Conservation (phyloP, 1,139 yeast genomes). For the Geotrichum reessii region DNA sequence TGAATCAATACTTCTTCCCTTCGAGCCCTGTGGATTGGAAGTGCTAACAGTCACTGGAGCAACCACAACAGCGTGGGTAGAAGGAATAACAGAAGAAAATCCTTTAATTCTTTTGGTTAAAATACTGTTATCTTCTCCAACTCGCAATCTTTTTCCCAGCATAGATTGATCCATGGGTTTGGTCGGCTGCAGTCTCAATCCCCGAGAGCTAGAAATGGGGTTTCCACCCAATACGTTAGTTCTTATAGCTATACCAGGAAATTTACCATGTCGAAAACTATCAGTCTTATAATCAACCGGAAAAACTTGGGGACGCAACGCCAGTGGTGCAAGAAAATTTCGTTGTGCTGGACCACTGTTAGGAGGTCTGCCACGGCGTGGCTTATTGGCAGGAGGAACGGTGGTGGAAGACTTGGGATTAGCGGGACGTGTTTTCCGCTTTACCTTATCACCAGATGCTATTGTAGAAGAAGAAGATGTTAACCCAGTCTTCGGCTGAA, state of each 20-base stretch:
- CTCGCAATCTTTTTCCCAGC: background rate
- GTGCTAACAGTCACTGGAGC: background rate
- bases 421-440: background rate
- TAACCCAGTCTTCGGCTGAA: background rate
- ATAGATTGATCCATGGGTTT: background rate
- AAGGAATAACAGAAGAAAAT: background rate
- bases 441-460: background rate
- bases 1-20: background rate
- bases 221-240: background rate
- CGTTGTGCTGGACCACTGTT: constrained; percentile 18
- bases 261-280: background rate
- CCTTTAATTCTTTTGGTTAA: background rate
- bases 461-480: no score
- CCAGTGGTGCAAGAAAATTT: constrained; percentile 16
- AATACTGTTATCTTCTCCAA: background rate
- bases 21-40: background rate
- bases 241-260: background rate
- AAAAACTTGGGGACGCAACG: constrained; percentile 12
- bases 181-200: background rate
- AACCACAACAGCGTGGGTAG: background rate
- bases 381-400: constrained; percentile 7
- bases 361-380: constrained; percentile 20
- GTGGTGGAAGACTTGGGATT: background rate
- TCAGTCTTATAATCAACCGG: background rate
- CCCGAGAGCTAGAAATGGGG: background rate